A percentile compares a stretch with the other conserved stretches of the same genome.
These are phyloP conservation scores for Psilocybe sp. DNA, from an alignment of 768 basidiomycete species.

Conservation along the genomic window DNA sequence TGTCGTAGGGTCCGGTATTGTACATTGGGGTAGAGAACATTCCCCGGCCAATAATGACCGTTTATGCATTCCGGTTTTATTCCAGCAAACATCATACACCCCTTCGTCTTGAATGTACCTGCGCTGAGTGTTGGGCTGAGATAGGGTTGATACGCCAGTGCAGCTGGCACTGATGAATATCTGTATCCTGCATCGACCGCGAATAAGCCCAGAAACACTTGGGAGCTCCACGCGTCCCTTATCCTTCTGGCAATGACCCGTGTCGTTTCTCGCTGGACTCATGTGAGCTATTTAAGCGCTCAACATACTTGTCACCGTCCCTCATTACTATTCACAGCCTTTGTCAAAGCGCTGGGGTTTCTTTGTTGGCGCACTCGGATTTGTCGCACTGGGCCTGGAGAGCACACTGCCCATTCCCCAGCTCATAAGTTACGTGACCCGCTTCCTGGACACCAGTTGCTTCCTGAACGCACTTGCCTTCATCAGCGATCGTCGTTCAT, in stretches of 20 bases:
- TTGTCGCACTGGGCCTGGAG: slow-evolving; percentile 77
- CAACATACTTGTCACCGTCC: not conserved
- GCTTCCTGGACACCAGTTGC: not conserved
- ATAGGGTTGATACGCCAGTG: slow-evolving; percentile 9
- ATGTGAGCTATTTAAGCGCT: slow-evolving; percentile 48
- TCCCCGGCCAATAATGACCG: too few relatives aligned
- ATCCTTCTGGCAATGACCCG: slow-evolving; percentile 85
- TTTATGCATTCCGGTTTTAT: too few relatives aligned
- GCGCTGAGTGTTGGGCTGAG: not conserved
- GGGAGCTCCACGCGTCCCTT: slow-evolving; percentile 63
- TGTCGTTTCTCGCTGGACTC: slow-evolving; percentile 75
- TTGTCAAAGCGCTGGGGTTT: slow-evolving; percentile 54
- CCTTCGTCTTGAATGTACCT: too few relatives aligned
- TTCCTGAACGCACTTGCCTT: too few relatives aligned
- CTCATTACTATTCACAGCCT: slow-evolving; percentile 35
- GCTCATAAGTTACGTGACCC: slow-evolving; percentile 57
- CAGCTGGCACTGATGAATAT: slow-evolving; percentile 81
- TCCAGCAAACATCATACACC: too few relatives aligned
- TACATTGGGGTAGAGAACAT: too few relatives aligned
- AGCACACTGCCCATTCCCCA: slow-evolving; percentile 87
- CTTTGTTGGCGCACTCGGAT: slow-evolving; percentile 67
- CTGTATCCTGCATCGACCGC: slow-evolving; percentile 70
- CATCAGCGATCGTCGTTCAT: too few relatives aligned
- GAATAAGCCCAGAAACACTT: slow-evolving; percentile 54
- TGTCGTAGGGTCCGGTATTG: too few relatives aligned